Evolutionary conservation across 768 basidiomycete genomes (phyloP), one percentile per base, ranked within the genome.

Genomic region (Lactarius indigo): DNA sequence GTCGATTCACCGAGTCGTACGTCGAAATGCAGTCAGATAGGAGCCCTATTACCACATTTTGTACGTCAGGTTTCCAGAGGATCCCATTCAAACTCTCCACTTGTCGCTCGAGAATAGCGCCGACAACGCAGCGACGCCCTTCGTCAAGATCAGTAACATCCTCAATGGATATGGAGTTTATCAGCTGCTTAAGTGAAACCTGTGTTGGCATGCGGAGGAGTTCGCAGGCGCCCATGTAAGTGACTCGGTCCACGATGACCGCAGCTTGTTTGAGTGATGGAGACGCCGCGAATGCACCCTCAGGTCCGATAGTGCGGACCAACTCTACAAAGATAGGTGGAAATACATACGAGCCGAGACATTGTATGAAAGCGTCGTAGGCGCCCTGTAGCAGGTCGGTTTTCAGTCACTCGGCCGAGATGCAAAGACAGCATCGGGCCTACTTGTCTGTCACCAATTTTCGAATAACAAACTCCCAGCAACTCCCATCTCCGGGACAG

Each of bases 401-500:
- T 39, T 66, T 58, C 41, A 60, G 31, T 57, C 0, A 30, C 35
- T 28, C 28, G 20, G 35, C 42, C 58, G 62, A 15, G 55, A 58
- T 56, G 37, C 65, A 60, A 65, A 62, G 54, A 60, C 59, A 47
- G 68, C 44, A 41, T 59, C 61, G 15, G 4, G 74, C 80, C 35
- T 55, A 92, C 94, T 83, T 84, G 84, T 26, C 89, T 82, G 70
- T 96, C 90, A 0, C 88, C 89, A 31, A 87, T 86, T 75, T 91
- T 94, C 33, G 84, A 82, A 72, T 86, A 87, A 74, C 92, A 94
- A 5, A 89, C 85, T 0, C 84, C 94, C 30, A 96, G 78, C 35
- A 96, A 75, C 76, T 97, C 93, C 84, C 88, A 96, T 56, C 94
- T 79, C 26, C 87, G 81, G 69, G 83, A 84, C 31, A 94, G 70